phyloP scores from a whole-genome alignment of 1,139 yeast genomes.

The Meyerozyma athensensis region DNA sequence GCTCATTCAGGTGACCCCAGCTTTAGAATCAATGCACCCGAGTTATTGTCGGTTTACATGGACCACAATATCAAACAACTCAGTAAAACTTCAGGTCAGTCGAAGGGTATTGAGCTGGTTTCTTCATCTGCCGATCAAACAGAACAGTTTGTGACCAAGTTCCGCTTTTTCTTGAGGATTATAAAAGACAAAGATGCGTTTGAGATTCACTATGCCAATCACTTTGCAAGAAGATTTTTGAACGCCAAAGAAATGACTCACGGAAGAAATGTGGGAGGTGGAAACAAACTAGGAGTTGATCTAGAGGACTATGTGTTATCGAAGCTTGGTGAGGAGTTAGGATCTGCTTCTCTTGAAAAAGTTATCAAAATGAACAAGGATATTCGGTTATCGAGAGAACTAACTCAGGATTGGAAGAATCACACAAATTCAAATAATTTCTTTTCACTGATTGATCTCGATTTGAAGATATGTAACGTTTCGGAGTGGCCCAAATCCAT shows the following conservation, averaged over 20 bases:
- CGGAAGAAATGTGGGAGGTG: not conserved
- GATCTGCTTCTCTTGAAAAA: conserved; percentile 73
- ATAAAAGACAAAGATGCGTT: conserved; percentile 71
- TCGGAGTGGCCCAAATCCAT: conserved; percentile 47
- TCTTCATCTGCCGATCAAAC: conserved; percentile 40
- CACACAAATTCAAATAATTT: conserved; percentile 17
- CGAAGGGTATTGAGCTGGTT: conserved; percentile 7
- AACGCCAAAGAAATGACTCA: conserved; percentile 31
- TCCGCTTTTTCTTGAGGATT: conserved; percentile 60
- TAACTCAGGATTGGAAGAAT: conserved; percentile 50
- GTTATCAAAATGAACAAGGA: conserved; percentile 90
- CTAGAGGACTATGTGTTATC: conserved; percentile 69
- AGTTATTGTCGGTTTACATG: conserved; percentile 67
- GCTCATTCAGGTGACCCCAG: conserved; percentile 7
- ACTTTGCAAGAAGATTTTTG: conserved; percentile 80
- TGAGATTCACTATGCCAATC: conserved; percentile 81
- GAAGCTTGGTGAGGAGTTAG: conserved; percentile 72
- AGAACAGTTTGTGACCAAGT: conserved; percentile 50
- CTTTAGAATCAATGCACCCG: conserved; percentile 51
- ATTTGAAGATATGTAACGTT: conserved; percentile 51
- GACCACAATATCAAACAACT: conserved; percentile 68
- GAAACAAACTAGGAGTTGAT: conserved; percentile 40
- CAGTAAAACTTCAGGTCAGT: conserved; percentile 29
- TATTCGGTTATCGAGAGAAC: conserved; percentile 61
- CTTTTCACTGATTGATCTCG: conserved; percentile 31